phyloP scores from a whole-genome alignment of 2,329 filamentous ascomycete species.

The Fusarium redolens region DNA sequence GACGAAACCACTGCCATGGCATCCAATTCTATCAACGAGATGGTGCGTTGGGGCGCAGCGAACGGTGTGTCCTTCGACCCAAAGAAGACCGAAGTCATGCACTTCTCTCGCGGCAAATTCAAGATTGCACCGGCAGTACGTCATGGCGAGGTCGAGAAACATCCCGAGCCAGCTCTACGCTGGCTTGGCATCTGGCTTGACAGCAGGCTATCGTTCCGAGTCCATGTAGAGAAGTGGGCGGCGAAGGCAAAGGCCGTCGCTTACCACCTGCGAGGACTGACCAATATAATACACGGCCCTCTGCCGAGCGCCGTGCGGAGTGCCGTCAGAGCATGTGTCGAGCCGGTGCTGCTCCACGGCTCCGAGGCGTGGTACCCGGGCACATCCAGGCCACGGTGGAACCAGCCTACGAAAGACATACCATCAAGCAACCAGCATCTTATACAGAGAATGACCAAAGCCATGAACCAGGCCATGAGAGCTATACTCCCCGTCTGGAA shows the following conservation, averaged over 20 bases:
- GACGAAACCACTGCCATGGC: too few species aligned
- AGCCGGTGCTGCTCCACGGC: neutral
- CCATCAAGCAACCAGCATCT: neutral
- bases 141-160: too few species aligned
- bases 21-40: too few species aligned
- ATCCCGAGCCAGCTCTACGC: too few species aligned
- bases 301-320: neutral
- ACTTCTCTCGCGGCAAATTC: too few species aligned
- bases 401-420: neutral
- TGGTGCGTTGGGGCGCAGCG: too few species aligned
- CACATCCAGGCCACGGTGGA: neutral
- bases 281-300: neutral
- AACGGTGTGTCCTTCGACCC: too few species aligned
- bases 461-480: neutral
- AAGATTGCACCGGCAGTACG: too few species aligned
- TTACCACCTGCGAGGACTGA: neutral
- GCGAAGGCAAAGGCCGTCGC: neutral
- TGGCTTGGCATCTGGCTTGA: too few species aligned
- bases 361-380: neutral
- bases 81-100: too few species aligned
- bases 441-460: neutral
- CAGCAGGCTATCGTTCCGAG: too few species aligned
- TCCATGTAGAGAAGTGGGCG: neutral
- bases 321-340: neutral
- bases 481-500: neutral